Evolutionary conservation across 495 filamentous ascomycete species (phyloP).

Genomic region (Aspergillus biplanus): DNA sequence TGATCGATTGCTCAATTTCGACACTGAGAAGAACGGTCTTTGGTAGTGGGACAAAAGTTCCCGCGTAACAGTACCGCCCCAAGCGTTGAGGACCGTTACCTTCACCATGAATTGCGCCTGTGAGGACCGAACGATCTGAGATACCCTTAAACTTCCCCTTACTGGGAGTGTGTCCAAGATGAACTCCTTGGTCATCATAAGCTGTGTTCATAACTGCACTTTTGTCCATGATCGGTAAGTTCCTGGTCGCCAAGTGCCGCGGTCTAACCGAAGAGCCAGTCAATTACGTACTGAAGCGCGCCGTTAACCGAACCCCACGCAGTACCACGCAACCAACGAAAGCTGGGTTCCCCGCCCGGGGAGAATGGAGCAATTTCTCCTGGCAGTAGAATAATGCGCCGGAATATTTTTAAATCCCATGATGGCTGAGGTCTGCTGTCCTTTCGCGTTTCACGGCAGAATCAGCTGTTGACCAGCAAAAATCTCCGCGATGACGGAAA

Average conservation of each 20-base stretch:
- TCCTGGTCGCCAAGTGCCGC: slow-evolving; percentile 18
- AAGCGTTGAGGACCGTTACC: no score
- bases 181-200: not conserved
- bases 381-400: not conserved
- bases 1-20: no score
- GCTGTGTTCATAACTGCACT: not conserved
- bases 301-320: slow-evolving; percentile 18
- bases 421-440: not conserved
- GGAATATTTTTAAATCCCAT: not conserved
- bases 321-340: slow-evolving; percentile 8
- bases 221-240: not conserved
- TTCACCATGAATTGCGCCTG: no score
- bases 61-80: no score
- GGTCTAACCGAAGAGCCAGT: slow-evolving; percentile 29
- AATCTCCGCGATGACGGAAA: not conserved
- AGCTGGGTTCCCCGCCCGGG: slow-evolving; percentile 14
- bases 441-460: not conserved
- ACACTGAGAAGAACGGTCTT: no score
- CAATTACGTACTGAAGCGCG: slow-evolving; percentile 13
- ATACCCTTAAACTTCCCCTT: slow-evolving; percentile 2
- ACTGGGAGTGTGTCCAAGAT: not conserved
- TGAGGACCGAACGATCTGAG: no score
- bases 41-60: no score
- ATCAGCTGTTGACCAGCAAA: not conserved
- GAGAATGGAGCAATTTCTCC: slow-evolving; percentile 4